Evolutionary conservation across 306 rosid species (phyloP).

Genomic region (Sphenostylis stenocarpa): DNA sequence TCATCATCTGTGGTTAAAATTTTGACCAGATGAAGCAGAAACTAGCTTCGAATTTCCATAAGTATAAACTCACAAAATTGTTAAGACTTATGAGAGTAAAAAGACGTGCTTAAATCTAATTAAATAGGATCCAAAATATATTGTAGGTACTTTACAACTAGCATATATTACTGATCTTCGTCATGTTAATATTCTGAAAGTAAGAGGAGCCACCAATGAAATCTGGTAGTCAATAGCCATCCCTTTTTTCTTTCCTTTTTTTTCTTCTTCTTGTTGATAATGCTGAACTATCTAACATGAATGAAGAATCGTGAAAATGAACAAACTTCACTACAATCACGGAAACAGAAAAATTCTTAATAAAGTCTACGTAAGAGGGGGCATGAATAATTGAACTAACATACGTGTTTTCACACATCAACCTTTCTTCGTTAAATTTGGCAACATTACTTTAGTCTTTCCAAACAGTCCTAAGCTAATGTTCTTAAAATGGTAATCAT

Average conservation of each 20-base stretch:
- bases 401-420: constrained; percentile 18
- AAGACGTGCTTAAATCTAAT: too few relatives aligned
- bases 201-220: background rate
- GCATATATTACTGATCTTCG: background rate
- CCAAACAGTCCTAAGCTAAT: background rate
- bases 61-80: background rate
- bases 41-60: background rate
- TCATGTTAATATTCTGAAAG: background rate
- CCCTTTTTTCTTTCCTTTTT: background rate
- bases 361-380: background rate
- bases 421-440: background rate
- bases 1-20: background rate
- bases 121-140: too few relatives aligned
- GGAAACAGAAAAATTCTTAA: background rate
- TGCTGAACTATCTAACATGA: background rate
- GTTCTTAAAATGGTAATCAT: background rate
- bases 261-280: background rate
- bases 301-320: background rate
- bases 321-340: background rate
- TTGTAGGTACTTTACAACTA: background rate
- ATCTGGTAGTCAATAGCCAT: background rate
- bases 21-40: background rate
- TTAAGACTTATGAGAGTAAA: background rate
- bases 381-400: background rate
- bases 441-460: background rate